Conservation (phyloP, 2,329 filamentous ascomycete genomes). For the Trichoderma harzianum region DNA sequence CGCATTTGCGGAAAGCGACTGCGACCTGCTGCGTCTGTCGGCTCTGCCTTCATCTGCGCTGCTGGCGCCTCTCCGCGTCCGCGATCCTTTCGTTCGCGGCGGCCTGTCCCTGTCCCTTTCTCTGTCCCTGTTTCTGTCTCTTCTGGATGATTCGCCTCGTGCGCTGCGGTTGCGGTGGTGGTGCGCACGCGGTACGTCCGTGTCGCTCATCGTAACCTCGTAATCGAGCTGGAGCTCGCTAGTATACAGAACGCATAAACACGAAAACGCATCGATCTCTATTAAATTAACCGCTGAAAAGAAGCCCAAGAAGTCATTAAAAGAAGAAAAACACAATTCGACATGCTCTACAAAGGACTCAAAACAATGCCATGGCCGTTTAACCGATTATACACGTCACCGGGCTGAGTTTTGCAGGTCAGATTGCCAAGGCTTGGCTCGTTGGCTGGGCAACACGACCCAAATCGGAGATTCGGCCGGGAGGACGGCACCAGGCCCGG, state of each 20-base stretch:
- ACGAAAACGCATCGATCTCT: background rate
- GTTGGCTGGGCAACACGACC: conserved; percentile 14
- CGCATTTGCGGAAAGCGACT: conserved; percentile 49
- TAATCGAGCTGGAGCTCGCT: conserved; percentile 20
- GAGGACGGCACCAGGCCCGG: conserved; percentile 5
- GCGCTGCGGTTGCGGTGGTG: conserved; percentile 29
- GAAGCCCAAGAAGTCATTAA: background rate
- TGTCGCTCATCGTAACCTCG: conserved; percentile 34
- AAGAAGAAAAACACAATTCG: background rate
- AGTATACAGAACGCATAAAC: conserved; percentile 20
- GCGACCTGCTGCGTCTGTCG: conserved; percentile 26
- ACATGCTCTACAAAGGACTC: background rate
- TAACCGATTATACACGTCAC: conserved; percentile 17
- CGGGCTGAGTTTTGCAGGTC: conserved; percentile 4
- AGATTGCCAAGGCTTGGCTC: background rate
- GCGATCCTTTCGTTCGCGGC: conserved; percentile 36
- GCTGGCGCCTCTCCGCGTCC: conserved; percentile 31
- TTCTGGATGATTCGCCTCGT: conserved; percentile 30
- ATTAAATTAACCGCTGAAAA: background rate
- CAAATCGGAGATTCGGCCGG: background rate
- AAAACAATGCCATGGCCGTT: conserved; percentile 3
- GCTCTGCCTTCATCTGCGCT: conserved; percentile 34
- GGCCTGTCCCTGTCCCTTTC: conserved; percentile 36
- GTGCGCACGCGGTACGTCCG: conserved; percentile 33
- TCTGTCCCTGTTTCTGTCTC: conserved; percentile 23